These are phyloP conservation scores for Melaleuca alternifolia DNA, from an alignment of 345 rosid genomes.

Conservation along the genomic window DNA sequence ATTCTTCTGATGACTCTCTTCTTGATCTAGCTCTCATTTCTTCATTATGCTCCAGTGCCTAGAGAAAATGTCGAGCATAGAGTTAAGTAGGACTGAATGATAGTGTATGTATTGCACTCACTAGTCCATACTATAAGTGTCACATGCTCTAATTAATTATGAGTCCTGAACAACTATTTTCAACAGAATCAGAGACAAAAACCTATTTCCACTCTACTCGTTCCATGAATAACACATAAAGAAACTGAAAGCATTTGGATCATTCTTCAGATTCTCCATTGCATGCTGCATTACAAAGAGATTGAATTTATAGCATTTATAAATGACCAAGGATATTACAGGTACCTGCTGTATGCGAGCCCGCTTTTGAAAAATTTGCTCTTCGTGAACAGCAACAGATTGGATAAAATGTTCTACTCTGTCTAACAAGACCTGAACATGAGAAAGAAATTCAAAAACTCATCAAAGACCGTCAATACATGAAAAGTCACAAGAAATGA, in stretches of 20 bases:
- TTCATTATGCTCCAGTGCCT: constrained; percentile 73
- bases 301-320: neutral
- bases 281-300: neutral
- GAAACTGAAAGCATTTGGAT: neutral
- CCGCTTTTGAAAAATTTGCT: constrained; percentile 95
- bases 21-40: constrained; percentile 61
- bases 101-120: neutral
- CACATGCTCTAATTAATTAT: neutral
- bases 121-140: neutral
- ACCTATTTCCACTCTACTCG: neutral
- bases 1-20: constrained; percentile 58
- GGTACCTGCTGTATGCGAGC: constrained; percentile 77
- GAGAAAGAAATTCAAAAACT: neutral
- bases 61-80: constrained; percentile 3
- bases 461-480: neutral
- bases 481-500: neutral
- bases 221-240: neutral
- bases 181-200: neutral
- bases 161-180: neutral
- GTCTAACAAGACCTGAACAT: constrained; percentile 56
- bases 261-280: neutral
- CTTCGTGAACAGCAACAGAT: constrained; percentile 76
- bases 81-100: neutral
- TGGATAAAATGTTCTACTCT: constrained; percentile 88
- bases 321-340: neutral